Evolutionary conservation across 345 rosid genomes (phyloP).

Genomic region (Microcos paniculata): DNA sequence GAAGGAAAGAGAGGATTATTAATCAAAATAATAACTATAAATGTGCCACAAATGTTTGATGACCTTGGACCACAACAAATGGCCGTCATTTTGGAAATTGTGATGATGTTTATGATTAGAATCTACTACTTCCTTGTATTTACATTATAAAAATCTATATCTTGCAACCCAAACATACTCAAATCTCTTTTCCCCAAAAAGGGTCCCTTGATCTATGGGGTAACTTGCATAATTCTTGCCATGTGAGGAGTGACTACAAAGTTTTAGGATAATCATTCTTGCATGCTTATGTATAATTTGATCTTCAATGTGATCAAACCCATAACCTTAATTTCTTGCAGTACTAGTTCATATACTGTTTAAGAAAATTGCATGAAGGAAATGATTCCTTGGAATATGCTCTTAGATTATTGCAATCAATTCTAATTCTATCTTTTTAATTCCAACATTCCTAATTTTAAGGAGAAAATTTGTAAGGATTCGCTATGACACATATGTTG

Average conservation of each 20-base stretch:
- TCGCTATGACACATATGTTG: too few species aligned
- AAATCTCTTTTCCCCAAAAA: not conserved
- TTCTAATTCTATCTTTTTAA: not conserved
- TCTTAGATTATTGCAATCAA: not conserved
- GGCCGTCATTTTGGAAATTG: conserved; percentile 26
- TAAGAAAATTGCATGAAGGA: not conserved
- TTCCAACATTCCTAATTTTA: not conserved
- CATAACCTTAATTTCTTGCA: not conserved
- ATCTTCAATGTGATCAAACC: not conserved
- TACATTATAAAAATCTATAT: not conserved
- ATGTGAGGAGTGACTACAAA: conserved; percentile 9
- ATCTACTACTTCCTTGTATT: conserved; percentile 7
- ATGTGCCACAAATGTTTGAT: conserved; percentile 6
- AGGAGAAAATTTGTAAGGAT: too few species aligned
- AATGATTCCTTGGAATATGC: not conserved
- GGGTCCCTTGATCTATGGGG: not conserved
- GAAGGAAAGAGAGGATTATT: not conserved
- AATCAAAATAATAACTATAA: not conserved
- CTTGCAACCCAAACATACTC: conserved; percentile 7
- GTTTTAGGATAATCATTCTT: conserved; percentile 13
- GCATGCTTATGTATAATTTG: not conserved
- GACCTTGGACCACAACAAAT: conserved; percentile 24
- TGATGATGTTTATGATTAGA: conserved; percentile 20
- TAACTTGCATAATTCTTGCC: conserved; percentile 9
- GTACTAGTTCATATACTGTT: not conserved